Evolutionary conservation across 306 rosid genomes (phyloP).

Genomic region (Sicyos edulis): DNA sequence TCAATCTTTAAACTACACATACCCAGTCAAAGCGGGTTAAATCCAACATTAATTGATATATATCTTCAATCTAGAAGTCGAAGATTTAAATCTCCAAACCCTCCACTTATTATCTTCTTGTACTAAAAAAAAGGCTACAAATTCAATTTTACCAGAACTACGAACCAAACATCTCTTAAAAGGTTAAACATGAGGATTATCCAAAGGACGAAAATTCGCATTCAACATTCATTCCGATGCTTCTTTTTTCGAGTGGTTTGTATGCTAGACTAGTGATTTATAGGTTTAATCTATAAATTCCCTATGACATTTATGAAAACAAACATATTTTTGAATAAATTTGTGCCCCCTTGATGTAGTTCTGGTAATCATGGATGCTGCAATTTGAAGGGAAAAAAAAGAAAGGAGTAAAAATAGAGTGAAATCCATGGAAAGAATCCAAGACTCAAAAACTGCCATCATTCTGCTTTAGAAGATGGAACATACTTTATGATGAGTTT

Average conservation of each 20-base stretch:
- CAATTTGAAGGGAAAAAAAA: conserved; percentile 26
- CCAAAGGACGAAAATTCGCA: not conserved
- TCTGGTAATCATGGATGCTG: conserved; percentile 21
- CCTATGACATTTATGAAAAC: not conserved
- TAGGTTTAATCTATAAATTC: not conserved
- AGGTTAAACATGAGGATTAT: not conserved
- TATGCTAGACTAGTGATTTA: not conserved
- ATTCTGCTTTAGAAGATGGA: conserved; percentile 50
- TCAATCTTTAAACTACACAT: not conserved
- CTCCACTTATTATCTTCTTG: too few relatives aligned
- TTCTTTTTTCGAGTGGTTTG: not conserved
- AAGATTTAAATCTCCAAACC: too few relatives aligned
- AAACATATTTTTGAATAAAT: not conserved
- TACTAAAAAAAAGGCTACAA: not conserved
- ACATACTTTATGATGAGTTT: conserved; percentile 33
- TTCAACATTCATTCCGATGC: not conserved
- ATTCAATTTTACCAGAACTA: not conserved
- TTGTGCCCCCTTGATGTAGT: not conserved
- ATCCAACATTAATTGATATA: too few relatives aligned
- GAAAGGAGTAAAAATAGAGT: conserved; percentile 16
- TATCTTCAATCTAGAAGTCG: too few relatives aligned
- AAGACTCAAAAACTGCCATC: conserved; percentile 41
- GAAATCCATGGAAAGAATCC: conserved; percentile 36
- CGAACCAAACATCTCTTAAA: not conserved
- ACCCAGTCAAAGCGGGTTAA: too few relatives aligned